Evolutionary conservation across 2,329 filamentous ascomycete genomes (phyloP), one percentile per base, ranked within the genome.

Genomic region (Sporothrix dimorphospora): DNA sequence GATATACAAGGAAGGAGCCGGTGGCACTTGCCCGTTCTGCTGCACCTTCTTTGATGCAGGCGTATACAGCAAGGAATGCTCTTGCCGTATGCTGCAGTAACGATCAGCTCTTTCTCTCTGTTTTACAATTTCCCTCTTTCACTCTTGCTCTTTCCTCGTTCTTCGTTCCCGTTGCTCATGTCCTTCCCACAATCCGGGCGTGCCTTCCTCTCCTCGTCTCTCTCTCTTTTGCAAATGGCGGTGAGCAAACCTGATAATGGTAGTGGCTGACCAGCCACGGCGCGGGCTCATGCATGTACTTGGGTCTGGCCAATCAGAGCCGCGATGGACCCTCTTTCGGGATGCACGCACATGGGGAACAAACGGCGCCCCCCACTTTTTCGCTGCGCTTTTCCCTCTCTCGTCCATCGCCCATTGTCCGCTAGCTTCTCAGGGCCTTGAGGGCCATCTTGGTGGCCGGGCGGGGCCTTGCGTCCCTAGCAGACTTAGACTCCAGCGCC

Each of bases 201-300:
- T 65, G 38, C 59, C 57, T 47, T 38, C 27, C 69, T 38, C 57
- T n/a, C n/a, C n/a, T n/a, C n/a, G n/a, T n/a, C n/a, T n/a, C n/a
- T n/a, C n/a, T n/a, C n/a, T n/a, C 42, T 7, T 34, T 47, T 42
- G 21, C 53, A 75, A 75, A 71, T 73, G 66, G 74, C 74, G 74
- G 74, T 75, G 74, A 74, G 71, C 55, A 66, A 42, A 16, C 57
- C 40, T 47, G 49, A 70, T 24, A 55, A 68, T 63, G 55, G 70
- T 71, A 72, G 72, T 74, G 72, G 74, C 72, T 72, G 72, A 73
- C 74, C 74, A 75, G 74, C 74, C 73, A 74, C 72, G 70, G 70
- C 70, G 61, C 40, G 74, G 73, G 70, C 72, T 73, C 74, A 72
- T 75, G 73, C 73, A 75, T 72, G 71, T 66, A 66, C 34, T 51